A percentile compares a stretch with the other conserved stretches of the same genome.
Evolutionary conservation across 1,284 basidiomycete genomes (phyloP).

Genomic region (Malassezia japonica): DNA sequence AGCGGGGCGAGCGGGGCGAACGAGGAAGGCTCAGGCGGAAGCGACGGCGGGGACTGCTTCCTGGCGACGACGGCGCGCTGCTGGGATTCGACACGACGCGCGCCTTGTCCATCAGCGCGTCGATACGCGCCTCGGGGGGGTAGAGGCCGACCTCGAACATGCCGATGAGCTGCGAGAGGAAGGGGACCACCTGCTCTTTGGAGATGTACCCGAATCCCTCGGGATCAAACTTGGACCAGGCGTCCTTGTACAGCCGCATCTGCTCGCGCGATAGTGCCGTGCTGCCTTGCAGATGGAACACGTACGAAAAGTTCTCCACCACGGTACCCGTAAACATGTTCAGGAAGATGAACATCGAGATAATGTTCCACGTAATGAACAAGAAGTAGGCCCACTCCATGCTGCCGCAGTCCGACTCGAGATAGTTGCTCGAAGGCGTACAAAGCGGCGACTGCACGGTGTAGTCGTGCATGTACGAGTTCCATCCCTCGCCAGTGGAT

Average conservation of each 20-base stretch:
- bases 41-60: background rate
- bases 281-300: conserved; percentile 79
- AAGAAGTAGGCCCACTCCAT: conserved; percentile 71
- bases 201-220: conserved; percentile 67
- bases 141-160: conserved; percentile 37
- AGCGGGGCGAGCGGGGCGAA: background rate
- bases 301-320: conserved; percentile 92
- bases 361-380: conserved; percentile 91
- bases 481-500: conserved; percentile 52
- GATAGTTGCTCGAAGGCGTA: conserved; percentile 57
- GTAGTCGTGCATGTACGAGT: conserved; percentile 48
- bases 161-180: conserved; percentile 54
- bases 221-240: conserved; percentile 78
- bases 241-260: conserved; percentile 67
- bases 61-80: conserved; percentile 1
- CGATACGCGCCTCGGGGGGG: conserved; percentile 22
- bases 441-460: conserved; percentile 67
- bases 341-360: conserved; percentile 76
- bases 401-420: conserved; percentile 81
- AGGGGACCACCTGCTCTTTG: conserved; percentile 64
- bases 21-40: background rate
- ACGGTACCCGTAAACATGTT: conserved; percentile 76
- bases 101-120: conserved; percentile 16
- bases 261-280: conserved; percentile 69
- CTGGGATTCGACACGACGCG: background rate